A percentile compares a stretch with the other conserved stretches of the same genome.
Conservation (phyloP, 768 basidiomycete genomes). For the Lentinula boryana region DNA sequence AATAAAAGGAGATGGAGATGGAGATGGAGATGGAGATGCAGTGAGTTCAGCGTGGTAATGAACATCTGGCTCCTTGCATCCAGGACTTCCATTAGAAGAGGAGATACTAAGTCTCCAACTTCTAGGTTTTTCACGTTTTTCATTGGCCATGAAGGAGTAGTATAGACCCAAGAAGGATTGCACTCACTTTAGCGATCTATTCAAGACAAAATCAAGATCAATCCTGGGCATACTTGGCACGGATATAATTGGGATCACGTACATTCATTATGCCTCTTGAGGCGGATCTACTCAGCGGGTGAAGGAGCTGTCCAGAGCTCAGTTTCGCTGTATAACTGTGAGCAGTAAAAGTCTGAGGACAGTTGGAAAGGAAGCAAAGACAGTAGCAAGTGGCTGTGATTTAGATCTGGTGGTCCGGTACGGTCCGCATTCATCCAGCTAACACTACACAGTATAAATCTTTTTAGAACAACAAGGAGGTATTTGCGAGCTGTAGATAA, state of each 20-base stretch:
- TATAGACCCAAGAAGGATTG: not conserved
- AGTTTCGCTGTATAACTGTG: not conserved
- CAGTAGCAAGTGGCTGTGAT: not conserved
- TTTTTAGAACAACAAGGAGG: too few species aligned
- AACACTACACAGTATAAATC: not conserved
- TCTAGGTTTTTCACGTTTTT: slow-evolving; percentile 1
- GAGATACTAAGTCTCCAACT: slow-evolving; percentile 3
- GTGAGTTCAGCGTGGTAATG: not conserved
- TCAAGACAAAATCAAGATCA: not conserved
- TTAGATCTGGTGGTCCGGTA: not conserved
- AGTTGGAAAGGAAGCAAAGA: not conserved
- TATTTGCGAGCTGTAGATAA: too few species aligned
- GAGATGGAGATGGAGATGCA: not conserved
- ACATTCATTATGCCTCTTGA: not conserved
- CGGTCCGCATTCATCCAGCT: not conserved
- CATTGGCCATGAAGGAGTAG: not conserved
- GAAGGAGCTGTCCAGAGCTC: not conserved
- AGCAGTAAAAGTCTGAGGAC: not conserved
- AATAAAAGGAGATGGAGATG: not conserved
- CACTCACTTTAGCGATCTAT: slow-evolving; percentile 3
- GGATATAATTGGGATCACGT: not conserved
- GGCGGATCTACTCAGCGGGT: not conserved
- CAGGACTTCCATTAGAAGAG: not conserved
- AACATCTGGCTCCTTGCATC: not conserved
- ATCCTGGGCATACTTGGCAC: slow-evolving; percentile 1